phyloP scores from a whole-genome alignment of 2,329 filamentous ascomycete species.

The Metarhizium anisopliae region DNA sequence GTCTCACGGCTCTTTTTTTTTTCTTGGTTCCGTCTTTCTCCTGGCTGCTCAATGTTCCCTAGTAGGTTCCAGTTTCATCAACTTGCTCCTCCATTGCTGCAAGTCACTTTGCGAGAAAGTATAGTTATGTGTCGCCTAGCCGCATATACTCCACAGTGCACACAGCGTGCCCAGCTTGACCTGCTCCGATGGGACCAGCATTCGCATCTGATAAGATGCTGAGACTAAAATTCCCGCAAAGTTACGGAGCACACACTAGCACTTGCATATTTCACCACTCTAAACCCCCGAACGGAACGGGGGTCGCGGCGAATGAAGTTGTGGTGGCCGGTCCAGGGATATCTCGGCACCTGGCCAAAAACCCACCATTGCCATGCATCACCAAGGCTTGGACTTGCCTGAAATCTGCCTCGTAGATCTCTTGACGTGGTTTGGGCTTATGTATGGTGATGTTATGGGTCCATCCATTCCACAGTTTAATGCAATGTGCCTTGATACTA shows the following conservation, averaged over 20 bases:
- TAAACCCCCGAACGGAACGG: neutral
- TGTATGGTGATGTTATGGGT: neutral
- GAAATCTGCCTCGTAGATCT: neutral
- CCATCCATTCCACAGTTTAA: neutral
- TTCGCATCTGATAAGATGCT: conserved; percentile 1
- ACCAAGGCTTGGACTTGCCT: neutral
- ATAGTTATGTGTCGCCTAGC: neutral
- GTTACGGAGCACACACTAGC: neutral
- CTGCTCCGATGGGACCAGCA: neutral
- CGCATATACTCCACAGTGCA: neutral
- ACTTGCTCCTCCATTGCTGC: neutral
- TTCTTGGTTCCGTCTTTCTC: neutral
- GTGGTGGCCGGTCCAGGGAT: neutral
- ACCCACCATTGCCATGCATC: neutral
- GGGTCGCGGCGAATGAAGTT: neutral
- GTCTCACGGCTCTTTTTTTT: no score
- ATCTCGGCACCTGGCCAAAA: neutral
- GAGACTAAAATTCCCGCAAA: neutral
- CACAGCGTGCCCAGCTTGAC: neutral
- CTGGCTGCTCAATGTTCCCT: neutral
- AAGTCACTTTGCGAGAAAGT: neutral
- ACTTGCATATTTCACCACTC: neutral
- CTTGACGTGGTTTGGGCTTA: neutral
- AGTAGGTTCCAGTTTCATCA: neutral
- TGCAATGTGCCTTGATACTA: neutral